Evolutionary conservation across 2,329 filamentous ascomycete genomes (phyloP).

Genomic region (Talaromyces verruculosus): DNA sequence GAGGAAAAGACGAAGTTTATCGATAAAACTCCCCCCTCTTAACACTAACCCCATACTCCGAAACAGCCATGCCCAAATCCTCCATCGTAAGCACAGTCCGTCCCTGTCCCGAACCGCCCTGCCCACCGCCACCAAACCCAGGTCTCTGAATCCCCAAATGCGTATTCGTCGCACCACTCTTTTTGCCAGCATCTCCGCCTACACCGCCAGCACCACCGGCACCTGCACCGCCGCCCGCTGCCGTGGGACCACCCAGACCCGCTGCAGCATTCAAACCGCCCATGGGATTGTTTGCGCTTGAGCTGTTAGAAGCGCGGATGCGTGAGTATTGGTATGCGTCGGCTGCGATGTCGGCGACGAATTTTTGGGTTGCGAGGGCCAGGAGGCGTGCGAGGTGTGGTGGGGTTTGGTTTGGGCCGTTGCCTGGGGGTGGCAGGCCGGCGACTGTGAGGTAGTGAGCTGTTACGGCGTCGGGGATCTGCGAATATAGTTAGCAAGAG

Average conservation of each 20-base stretch:
- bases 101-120: constrained; percentile 78
- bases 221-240: constrained; percentile 47
- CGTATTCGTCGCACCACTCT: constrained; percentile 52
- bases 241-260: constrained; percentile 55
- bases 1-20: constrained; percentile 44
- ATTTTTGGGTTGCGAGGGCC: constrained; percentile 97
- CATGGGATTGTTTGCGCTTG: constrained; percentile 86
- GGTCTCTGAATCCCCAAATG: constrained; percentile 72
- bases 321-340: constrained; percentile 98
- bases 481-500: constrained; percentile 2
- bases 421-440: constrained; percentile 81
- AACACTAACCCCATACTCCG: constrained; percentile 95
- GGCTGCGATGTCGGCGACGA: constrained; percentile 94
- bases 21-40: constrained; percentile 97
- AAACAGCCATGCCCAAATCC: constrained; percentile 95
- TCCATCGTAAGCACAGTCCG: constrained; percentile 97
- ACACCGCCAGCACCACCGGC: constrained; percentile 48
- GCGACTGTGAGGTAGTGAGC: constrained; percentile 97
- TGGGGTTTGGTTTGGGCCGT: constrained; percentile 74
- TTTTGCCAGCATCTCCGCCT: constrained; percentile 44
- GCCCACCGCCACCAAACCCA: constrained; percentile 82
- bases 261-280: constrained; percentile 73
- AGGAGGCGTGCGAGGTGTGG: constrained; percentile 87
- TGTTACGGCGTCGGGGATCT: constrained; percentile 97
- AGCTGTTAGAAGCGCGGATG: constrained; percentile 87